Evolutionary conservation across 2,329 filamentous ascomycete genomes (phyloP).

Genomic region (Colletotrichum viniferum): DNA sequence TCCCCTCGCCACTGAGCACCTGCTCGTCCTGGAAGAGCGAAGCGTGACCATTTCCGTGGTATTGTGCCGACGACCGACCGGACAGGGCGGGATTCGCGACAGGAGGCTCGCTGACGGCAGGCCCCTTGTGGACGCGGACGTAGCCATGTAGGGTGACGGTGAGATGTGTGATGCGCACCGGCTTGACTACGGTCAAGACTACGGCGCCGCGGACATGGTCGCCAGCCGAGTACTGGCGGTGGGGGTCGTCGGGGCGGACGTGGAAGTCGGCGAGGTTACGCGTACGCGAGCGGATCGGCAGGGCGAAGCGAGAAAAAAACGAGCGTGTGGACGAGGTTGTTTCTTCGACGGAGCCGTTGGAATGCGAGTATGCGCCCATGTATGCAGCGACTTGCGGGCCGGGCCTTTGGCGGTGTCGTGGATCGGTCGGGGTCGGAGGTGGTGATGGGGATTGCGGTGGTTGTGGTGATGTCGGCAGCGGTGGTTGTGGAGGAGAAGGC

Average conservation of each 20-base stretch:
- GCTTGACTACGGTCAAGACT: slow-evolving; percentile 74
- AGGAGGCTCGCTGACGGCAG: slow-evolving; percentile 58
- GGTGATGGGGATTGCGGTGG: slow-evolving; percentile 26
- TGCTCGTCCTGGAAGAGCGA: slow-evolving; percentile 84
- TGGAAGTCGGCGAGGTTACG: slow-evolving; percentile 80
- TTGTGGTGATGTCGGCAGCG: slow-evolving; percentile 19
- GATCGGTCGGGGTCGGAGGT: background rate
- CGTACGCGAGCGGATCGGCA: slow-evolving; percentile 54
- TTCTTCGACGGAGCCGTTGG: slow-evolving; percentile 44
- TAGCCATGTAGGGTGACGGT: slow-evolving; percentile 80
- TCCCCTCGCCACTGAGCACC: slow-evolving; percentile 78
- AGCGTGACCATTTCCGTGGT: slow-evolving; percentile 79
- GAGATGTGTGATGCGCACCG: slow-evolving; percentile 78
- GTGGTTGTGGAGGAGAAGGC: slow-evolving; percentile 19
- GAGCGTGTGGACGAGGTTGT: slow-evolving; percentile 42
- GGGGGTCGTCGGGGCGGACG: slow-evolving; percentile 76
- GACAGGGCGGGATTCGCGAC: slow-evolving; percentile 45
- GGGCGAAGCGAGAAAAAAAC: slow-evolving; percentile 57
- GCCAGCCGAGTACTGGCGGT: slow-evolving; percentile 76
- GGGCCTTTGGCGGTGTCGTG: slow-evolving; percentile 20
- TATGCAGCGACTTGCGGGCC: slow-evolving; percentile 36
- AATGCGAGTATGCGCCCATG: slow-evolving; percentile 48
- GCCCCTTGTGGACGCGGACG: slow-evolving; percentile 78
- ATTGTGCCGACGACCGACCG: slow-evolving; percentile 49
- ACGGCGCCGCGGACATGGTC: slow-evolving; percentile 77